Evolutionary conservation across 805 yeast genomes (phyloP).

Genomic region (Scheffersomyces stipitis): DNA sequence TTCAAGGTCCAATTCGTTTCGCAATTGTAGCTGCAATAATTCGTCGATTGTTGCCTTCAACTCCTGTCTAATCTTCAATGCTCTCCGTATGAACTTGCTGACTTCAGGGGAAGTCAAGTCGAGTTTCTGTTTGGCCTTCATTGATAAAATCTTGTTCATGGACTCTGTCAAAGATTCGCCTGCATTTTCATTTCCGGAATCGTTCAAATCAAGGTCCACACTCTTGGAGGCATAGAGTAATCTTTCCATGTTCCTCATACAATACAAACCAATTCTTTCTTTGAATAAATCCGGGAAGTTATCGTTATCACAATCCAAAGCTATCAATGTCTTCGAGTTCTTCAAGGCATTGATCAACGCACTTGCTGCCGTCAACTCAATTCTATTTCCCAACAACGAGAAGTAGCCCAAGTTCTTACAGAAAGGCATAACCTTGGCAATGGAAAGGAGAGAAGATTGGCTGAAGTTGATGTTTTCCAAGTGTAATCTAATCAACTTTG

Average conservation of each 20-base stretch:
- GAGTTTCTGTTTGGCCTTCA: constrained; percentile 31
- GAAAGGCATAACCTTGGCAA: constrained; percentile 69
- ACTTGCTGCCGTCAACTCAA: constrained; percentile 60
- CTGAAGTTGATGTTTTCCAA: constrained; percentile 66
- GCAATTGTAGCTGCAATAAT: constrained; percentile 56
- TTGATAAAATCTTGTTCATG: constrained; percentile 29
- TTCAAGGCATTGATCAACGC: constrained; percentile 71
- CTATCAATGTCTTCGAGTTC: constrained; percentile 62
- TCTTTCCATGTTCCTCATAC: constrained; percentile 79
- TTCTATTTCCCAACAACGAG: constrained; percentile 62
- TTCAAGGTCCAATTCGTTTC: constrained; percentile 55
- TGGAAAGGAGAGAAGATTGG: constrained; percentile 52
- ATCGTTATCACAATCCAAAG: constrained; percentile 69
- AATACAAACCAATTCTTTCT: constrained; percentile 72
- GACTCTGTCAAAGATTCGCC: constrained; percentile 38
- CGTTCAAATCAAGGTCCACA: neutral
- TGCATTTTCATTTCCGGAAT: constrained; percentile 4
- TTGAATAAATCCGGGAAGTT: constrained; percentile 60
- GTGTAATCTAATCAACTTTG: constrained; percentile 62
- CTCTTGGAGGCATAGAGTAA: constrained; percentile 39
- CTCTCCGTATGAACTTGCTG: constrained; percentile 23
- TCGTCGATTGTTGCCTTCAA: constrained; percentile 42
- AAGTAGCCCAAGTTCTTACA: constrained; percentile 67
- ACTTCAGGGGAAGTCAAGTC: constrained; percentile 36
- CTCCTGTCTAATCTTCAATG: constrained; percentile 28